Conservation (phyloP, 2,329 filamentous ascomycete species). For the Sordariomycetes sp. region DNA sequence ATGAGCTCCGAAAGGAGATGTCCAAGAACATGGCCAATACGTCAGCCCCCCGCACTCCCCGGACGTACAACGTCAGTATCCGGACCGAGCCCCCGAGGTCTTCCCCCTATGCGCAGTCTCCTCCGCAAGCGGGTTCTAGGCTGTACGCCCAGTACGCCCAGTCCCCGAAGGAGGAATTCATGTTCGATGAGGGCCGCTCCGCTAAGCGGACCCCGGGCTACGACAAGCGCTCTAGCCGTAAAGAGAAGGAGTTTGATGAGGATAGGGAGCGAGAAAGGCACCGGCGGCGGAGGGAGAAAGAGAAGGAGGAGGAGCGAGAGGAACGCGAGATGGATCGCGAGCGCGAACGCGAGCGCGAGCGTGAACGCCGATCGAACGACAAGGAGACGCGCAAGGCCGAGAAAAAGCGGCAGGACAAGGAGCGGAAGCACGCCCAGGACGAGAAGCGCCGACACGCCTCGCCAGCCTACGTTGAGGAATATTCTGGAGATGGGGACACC, state of each 20-base stretch:
- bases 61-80: slow-evolving; percentile 20
- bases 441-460: slow-evolving; percentile 20
- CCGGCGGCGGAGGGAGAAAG: slow-evolving; percentile 8
- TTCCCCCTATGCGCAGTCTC: slow-evolving; percentile 25
- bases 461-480: slow-evolving; percentile 20
- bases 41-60: slow-evolving; percentile 30
- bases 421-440: slow-evolving; percentile 23
- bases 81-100: slow-evolving; percentile 38
- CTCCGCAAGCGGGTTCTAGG: slow-evolving; percentile 20
- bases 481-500: slow-evolving; percentile 16
- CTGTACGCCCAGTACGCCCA: slow-evolving; percentile 22
- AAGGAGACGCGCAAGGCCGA: slow-evolving; percentile 21
- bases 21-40: slow-evolving; percentile 29
- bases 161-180: slow-evolving; percentile 33
- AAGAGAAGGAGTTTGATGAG: slow-evolving; percentile 25
- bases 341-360: slow-evolving; percentile 8
- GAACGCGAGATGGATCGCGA: neutral
- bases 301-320: slow-evolving; percentile 6
- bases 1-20: slow-evolving; percentile 49
- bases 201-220: slow-evolving; percentile 38
- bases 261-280: slow-evolving; percentile 21
- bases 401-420: slow-evolving; percentile 24
- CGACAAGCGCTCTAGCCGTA: slow-evolving; percentile 25
- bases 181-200: slow-evolving; percentile 29
- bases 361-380: slow-evolving; percentile 8